Evolutionary conservation across 2,329 filamentous ascomycete species (phyloP).

Genomic region (Fusarium temperatum): DNA sequence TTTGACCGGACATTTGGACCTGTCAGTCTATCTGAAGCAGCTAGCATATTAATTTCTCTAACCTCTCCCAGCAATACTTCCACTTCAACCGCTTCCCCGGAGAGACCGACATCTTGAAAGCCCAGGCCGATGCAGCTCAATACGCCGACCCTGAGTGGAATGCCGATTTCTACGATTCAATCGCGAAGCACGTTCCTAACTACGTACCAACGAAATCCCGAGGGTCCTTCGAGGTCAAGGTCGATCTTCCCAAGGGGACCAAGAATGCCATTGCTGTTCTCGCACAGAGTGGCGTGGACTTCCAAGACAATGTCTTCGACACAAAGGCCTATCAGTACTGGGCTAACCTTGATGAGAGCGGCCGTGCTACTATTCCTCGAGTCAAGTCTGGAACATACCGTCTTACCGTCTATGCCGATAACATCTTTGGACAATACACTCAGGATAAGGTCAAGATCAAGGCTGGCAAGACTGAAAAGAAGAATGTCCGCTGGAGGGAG

Average conservation of each 20-base stretch:
- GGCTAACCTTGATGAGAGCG: constrained; percentile 59
- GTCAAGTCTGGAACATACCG: constrained; percentile 68
- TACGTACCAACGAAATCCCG: constrained; percentile 63
- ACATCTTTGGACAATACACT: constrained; percentile 67
- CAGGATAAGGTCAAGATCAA: constrained; percentile 59
- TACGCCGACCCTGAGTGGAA: constrained; percentile 64
- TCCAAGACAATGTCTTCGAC: constrained; percentile 58
- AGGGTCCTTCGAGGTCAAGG: constrained; percentile 58
- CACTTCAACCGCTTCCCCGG: constrained; percentile 66
- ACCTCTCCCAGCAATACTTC: constrained; percentile 58
- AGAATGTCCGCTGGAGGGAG: constrained; percentile 58
- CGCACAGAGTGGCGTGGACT: constrained; percentile 45
- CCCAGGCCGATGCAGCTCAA: constrained; percentile 63
- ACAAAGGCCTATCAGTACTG: constrained; percentile 70
- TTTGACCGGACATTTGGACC: constrained; percentile 74
- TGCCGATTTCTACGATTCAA: constrained; percentile 69
- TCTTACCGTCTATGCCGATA: constrained; percentile 69
- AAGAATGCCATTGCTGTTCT: constrained; percentile 64
- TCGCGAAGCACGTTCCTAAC: constrained; percentile 66
- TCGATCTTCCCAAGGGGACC: constrained; percentile 62
- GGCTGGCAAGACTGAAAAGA: constrained; percentile 49
- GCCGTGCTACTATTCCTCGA: constrained; percentile 61
- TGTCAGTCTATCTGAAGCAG: constrained; percentile 15
- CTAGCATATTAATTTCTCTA: neutral
- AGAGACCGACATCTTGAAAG: constrained; percentile 55